Percentiles rank a stretch among this genome's conserved stretches.
phyloP scores from a whole-genome alignment of 1,284 basidiomycete genomes.

The Bjerkandera adusta region DNA sequence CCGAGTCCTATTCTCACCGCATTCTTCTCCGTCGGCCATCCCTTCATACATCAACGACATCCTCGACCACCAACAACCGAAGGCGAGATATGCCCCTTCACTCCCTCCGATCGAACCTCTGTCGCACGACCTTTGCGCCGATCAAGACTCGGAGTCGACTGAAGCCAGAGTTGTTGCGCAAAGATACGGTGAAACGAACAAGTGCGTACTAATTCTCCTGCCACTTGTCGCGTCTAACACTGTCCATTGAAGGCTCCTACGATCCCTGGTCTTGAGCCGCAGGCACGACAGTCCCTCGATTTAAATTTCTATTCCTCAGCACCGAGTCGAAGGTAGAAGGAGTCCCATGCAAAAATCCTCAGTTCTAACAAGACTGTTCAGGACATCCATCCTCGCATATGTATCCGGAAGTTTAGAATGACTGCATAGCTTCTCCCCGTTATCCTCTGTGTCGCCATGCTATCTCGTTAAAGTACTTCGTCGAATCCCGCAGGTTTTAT shows the following conservation, averaged over 20 bases:
- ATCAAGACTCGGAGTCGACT: no score
- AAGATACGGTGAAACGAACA: conserved; percentile 64
- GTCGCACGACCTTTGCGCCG: not conserved
- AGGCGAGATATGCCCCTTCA: no score
- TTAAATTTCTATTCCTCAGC: no score
- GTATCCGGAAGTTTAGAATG: no score
- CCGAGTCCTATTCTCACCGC: conserved; percentile 43
- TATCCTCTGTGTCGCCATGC: not conserved
- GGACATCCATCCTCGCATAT: no score
- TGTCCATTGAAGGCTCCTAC: conserved; percentile 38
- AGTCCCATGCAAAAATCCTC: no score
- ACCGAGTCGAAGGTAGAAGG: no score
- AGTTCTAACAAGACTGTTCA: no score
- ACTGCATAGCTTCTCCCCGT: not conserved
- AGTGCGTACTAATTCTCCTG: conserved; percentile 34
- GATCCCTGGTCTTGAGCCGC: conserved; percentile 60
- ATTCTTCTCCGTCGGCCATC: conserved; percentile 4
- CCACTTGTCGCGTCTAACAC: not conserved
- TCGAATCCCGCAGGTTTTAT: no score
- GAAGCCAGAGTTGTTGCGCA: conserved; percentile 49
- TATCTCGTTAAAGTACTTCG: no score
- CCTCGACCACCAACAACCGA: no score
- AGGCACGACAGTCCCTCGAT: no score
- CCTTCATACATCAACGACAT: not conserved
- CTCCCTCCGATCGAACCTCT: not conserved